Evolutionary conservation across 257 asterid species (phyloP).

Genomic region (Vinca minor): DNA sequence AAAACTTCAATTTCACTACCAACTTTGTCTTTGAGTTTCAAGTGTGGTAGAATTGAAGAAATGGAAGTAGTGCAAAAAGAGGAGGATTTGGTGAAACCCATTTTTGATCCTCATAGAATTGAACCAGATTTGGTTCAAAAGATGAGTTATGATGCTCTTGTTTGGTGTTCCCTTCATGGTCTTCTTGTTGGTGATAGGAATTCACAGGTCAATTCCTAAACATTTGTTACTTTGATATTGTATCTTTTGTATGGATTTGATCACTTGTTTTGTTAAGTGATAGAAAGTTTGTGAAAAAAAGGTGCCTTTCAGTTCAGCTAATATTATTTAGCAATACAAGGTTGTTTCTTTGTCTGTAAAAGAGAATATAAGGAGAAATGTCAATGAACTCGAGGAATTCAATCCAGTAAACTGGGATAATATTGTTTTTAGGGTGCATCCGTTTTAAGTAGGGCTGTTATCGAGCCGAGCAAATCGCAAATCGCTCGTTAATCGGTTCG

Average conservation of each 20-base stretch:
- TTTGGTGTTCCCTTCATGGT: slow-evolving; percentile 85
- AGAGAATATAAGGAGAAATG: too few species aligned
- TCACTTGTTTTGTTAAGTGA: background rate
- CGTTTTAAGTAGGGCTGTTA: too few species aligned
- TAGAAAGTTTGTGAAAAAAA: background rate
- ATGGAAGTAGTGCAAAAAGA: slow-evolving; percentile 14
- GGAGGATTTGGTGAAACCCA: slow-evolving; percentile 22
- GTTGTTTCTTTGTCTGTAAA: background rate
- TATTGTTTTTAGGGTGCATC: background rate
- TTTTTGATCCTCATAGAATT: slow-evolving; percentile 54
- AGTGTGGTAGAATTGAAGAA: slow-evolving; percentile 26
- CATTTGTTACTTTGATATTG: background rate
- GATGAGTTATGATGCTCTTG: slow-evolving; percentile 71
- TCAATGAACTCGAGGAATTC: background rate
- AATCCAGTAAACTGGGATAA: background rate
- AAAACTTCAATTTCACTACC: slow-evolving; percentile 27
- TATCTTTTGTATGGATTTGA: too few species aligned
- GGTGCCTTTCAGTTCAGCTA: too few species aligned
- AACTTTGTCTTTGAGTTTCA: slow-evolving; percentile 26
- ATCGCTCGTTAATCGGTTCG: too few species aligned
- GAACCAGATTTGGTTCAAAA: slow-evolving; percentile 49
- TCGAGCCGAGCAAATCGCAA: too few species aligned
- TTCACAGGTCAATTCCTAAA: slow-evolving; percentile 42
- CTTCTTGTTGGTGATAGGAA: slow-evolving; percentile 80
- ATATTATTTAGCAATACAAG: background rate